Conservation (phyloP, 176 grass and related monocot genomes). For the Oryza meyeriana region DNA sequence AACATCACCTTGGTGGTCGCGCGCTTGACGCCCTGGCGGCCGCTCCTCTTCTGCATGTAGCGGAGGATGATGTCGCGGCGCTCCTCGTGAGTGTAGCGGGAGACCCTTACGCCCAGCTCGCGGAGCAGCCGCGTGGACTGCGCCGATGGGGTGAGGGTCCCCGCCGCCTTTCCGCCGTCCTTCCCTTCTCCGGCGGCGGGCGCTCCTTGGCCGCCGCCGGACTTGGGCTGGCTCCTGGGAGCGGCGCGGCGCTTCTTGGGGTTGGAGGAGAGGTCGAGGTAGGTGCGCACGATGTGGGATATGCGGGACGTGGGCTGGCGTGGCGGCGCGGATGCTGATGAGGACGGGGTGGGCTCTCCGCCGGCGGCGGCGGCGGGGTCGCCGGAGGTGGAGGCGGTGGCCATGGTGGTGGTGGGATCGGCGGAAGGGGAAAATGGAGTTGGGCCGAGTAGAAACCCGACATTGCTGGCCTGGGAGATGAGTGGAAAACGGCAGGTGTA, state of each 20-base stretch:
- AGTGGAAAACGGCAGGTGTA: background rate
- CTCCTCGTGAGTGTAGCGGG: slow-evolving; percentile 86
- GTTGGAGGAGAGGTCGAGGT: slow-evolving; percentile 40
- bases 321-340: background rate
- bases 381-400: slow-evolving; percentile 23
- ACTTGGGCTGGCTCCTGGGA: slow-evolving; percentile 38
- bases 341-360: background rate
- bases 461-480: background rate
- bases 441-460: background rate
- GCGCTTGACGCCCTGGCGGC: slow-evolving; percentile 61
- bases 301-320: slow-evolving; percentile 22
- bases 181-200: background rate
- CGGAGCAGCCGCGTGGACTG: slow-evolving; percentile 66
- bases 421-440: background rate
- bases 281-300: slow-evolving; percentile 51
- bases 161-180: background rate
- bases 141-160: background rate
- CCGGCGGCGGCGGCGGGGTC: background rate
- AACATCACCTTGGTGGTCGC: slow-evolving; percentile 59
- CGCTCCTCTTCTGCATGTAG: slow-evolving; percentile 96
- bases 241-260: slow-evolving; percentile 42
- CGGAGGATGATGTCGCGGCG: slow-evolving; percentile 91
- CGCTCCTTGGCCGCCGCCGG: background rate
- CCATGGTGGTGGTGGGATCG: slow-evolving; percentile 36
- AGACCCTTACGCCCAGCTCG: slow-evolving; percentile 83